Evolutionary conservation across 1,284 basidiomycete species (phyloP).

Genomic region (Thelephora terrestris): DNA sequence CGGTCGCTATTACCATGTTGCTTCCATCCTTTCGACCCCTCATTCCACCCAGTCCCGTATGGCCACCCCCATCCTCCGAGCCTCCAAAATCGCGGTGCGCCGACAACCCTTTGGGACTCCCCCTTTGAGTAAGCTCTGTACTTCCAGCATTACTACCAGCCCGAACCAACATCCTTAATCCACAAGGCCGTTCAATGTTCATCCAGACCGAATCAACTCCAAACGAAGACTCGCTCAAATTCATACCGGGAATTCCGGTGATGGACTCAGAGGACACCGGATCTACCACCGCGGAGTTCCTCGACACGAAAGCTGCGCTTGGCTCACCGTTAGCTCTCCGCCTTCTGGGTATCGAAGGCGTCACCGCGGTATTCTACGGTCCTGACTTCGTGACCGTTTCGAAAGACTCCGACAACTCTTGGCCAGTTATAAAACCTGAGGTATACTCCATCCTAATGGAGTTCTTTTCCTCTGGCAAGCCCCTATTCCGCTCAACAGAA

Average conservation of each 20-base stretch:
- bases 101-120: constrained; percentile 9
- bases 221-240: constrained; percentile 96
- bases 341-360: constrained; percentile 89
- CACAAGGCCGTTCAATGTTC: constrained; percentile 81
- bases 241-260: constrained; percentile 88
- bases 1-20: too few relatives aligned
- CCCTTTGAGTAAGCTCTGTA: constrained; percentile 17
- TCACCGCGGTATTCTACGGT: constrained; percentile 86
- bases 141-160: neutral
- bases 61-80: too few relatives aligned
- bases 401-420: constrained; percentile 79
- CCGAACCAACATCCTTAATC: neutral
- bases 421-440: constrained; percentile 95
- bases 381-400: constrained; percentile 98
- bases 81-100: constrained; percentile 4
- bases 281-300: constrained; percentile 73
- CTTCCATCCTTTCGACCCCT: too few relatives aligned
- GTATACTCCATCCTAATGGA: constrained; percentile 98
- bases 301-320: constrained; percentile 79
- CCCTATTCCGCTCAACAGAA: constrained; percentile 76
- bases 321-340: constrained; percentile 86
- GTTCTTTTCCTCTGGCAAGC: constrained; percentile 83
- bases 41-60: too few relatives aligned
- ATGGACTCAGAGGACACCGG: constrained; percentile 57
- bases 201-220: constrained; percentile 97